Evolutionary conservation across 225 moss, liverwort and hornwort species (phyloP).

Genomic region (Physcomitrellopsis africana): DNA sequence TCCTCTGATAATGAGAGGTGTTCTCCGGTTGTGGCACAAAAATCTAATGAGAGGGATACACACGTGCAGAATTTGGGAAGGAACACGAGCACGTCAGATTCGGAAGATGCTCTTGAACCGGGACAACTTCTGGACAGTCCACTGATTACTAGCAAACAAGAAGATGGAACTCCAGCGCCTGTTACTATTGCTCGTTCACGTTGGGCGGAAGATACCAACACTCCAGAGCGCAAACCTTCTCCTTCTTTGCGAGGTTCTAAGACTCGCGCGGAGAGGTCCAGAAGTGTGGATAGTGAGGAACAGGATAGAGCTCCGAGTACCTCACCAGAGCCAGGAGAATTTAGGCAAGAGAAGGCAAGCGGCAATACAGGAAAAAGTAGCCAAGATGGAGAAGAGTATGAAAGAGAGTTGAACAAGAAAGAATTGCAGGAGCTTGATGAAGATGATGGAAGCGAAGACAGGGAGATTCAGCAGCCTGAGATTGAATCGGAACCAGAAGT

Average conservation of each 20-base stretch:
- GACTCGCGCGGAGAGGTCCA: slow-evolving; percentile 63
- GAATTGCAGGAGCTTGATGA: slow-evolving; percentile 93
- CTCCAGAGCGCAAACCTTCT: slow-evolving; percentile 64
- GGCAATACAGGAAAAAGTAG: slow-evolving; percentile 53
- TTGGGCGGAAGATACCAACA: slow-evolving; percentile 87
- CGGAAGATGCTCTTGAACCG: slow-evolving; percentile 84
- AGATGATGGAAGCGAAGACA: slow-evolving; percentile 73
- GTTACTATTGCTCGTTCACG: slow-evolving; percentile 86
- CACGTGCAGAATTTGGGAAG: slow-evolving; percentile 62
- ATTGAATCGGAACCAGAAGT: slow-evolving; percentile 79
- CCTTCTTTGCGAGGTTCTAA: slow-evolving; percentile 61
- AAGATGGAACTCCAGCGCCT: slow-evolving; percentile 63
- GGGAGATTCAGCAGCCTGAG: slow-evolving; percentile 81
- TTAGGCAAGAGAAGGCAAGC: slow-evolving; percentile 72
- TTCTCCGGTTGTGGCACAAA: slow-evolving; percentile 36
- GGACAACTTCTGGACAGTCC: slow-evolving; percentile 82
- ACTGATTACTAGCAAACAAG: slow-evolving; percentile 45
- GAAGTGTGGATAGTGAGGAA: slow-evolving; percentile 80
- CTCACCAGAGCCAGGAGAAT: slow-evolving; percentile 96
- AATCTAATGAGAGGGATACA: slow-evolving; percentile 49
- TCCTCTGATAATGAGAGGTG: slow-evolving; percentile 40
- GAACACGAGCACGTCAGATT: slow-evolving; percentile 57
- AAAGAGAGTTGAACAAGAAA: slow-evolving; percentile 91
- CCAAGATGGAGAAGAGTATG: slow-evolving; percentile 91
- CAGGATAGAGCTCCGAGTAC: slow-evolving; percentile 75